Evolutionary conservation across 2,329 filamentous ascomycete species (phyloP).

Genomic region (Microdochium trichocladiopsis): DNA sequence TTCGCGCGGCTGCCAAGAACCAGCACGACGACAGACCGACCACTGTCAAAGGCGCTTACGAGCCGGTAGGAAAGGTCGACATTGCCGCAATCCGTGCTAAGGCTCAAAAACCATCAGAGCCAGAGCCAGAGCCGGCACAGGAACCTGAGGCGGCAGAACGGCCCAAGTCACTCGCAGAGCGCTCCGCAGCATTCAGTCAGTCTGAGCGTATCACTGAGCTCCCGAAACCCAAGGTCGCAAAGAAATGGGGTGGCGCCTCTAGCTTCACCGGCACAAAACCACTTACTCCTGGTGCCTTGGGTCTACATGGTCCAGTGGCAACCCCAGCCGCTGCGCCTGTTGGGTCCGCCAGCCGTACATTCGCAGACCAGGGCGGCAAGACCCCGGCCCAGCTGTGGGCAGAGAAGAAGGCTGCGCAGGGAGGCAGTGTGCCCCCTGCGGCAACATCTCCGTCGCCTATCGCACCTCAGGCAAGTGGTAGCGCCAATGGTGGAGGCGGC

Average conservation of each 20-base stretch:
- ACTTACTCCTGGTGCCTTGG: conserved; percentile 64
- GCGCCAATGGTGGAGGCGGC: conserved; percentile 23
- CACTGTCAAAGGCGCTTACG: conserved; percentile 85
- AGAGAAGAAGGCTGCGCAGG: conserved; percentile 86
- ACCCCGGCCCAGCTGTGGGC: conserved; percentile 96
- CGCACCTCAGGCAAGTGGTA: conserved; percentile 59
- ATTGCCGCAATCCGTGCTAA: conserved; percentile 88
- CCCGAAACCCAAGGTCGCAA: conserved; percentile 91
- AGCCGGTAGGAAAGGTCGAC: conserved; percentile 93
- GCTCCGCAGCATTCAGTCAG: conserved; percentile 65
- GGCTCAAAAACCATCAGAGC: conserved; percentile 56
- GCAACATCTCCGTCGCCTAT: conserved; percentile 43
- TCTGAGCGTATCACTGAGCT: conserved; percentile 79
- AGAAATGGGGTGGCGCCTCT: conserved; percentile 70
- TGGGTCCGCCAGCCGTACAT: conserved; percentile 80
- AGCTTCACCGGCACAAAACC: conserved; percentile 85
- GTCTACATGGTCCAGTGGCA: conserved; percentile 56
- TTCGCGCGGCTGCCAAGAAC: conserved; percentile 67
- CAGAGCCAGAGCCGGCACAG: conserved; percentile 19
- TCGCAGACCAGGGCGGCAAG: conserved; percentile 91
- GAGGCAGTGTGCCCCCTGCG: conserved; percentile 43
- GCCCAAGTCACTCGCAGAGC: conserved; percentile 64
- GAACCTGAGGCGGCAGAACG: conserved; percentile 31
- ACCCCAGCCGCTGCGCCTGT: conserved; percentile 52
- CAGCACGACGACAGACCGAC: conserved; percentile 72